Conservation (phyloP, 2,329 filamentous ascomycete genomes). For the Setomelanomma holmii region DNA sequence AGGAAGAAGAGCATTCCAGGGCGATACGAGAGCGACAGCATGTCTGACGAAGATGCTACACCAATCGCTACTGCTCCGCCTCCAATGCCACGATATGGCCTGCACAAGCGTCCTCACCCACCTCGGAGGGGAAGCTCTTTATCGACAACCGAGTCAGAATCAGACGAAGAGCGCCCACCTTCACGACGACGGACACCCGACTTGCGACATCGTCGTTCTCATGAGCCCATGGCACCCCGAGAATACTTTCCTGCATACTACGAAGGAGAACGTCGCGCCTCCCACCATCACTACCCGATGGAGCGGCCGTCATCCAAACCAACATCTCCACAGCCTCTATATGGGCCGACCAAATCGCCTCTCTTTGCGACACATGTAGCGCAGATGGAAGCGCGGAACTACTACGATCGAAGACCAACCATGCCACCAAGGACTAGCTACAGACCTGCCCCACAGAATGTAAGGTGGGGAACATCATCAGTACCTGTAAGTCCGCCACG, state of each 20-base stretch:
- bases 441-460: conserved; percentile 25
- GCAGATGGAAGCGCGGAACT: conserved; percentile 43
- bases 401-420: conserved; percentile 38
- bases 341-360: conserved; percentile 54
- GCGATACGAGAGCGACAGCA: conserved; percentile 36
- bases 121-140: conserved; percentile 45
- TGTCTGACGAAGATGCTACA: conserved; percentile 39
- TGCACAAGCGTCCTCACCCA: conserved; percentile 41
- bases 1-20: conserved; percentile 35
- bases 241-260: conserved; percentile 49
- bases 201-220: conserved; percentile 51
- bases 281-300: conserved; percentile 27
- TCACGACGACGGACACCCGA: conserved; percentile 34
- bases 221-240: conserved; percentile 49
- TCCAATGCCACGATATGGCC: conserved; percentile 25
- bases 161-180: conserved; percentile 36
- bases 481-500: conserved; percentile 26
- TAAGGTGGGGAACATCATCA: conserved; percentile 32
- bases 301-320: conserved; percentile 25
- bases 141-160: conserved; percentile 41
- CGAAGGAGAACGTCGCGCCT: conserved; percentile 36
- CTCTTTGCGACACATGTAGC: conserved; percentile 57
- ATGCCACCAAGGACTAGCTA: conserved; percentile 37
- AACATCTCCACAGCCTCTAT: conserved; percentile 40
- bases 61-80: conserved; percentile 34